Evolutionary conservation across 2,329 filamentous ascomycete genomes (phyloP).

Genomic region (Blastomyces silverae): DNA sequence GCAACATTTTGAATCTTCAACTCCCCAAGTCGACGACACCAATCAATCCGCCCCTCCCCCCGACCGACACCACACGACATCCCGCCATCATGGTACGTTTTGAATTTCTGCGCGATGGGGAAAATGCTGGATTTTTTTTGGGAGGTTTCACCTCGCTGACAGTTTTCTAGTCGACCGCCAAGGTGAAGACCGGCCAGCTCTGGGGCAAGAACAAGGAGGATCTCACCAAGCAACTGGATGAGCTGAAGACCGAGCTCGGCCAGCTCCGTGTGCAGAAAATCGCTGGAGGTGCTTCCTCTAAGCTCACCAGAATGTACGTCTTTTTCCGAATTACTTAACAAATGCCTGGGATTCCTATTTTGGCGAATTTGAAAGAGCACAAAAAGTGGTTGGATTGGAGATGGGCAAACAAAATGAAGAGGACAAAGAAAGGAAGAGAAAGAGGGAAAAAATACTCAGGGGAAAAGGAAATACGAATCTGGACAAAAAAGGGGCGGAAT

Average conservation of each 20-base stretch:
- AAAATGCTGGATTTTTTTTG: neutral
- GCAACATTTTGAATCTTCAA: slow-evolving; percentile 36
- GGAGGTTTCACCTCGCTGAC: slow-evolving; percentile 7
- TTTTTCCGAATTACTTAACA: slow-evolving; percentile 17
- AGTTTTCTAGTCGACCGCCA: slow-evolving; percentile 51
- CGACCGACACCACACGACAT: slow-evolving; percentile 44
- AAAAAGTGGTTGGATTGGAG: slow-evolving; percentile 17
- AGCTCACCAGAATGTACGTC: slow-evolving; percentile 95
- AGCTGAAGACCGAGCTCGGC: slow-evolving; percentile 93
- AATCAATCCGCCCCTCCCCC: slow-evolving; percentile 47
- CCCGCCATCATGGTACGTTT: slow-evolving; percentile 41
- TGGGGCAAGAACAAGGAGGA: slow-evolving; percentile 99
- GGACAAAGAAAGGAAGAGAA: slow-evolving; percentile 18
- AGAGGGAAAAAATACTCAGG: neutral
- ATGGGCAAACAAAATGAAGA: slow-evolving; percentile 16
- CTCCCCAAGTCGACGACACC: slow-evolving; percentile 39
- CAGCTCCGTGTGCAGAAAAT: slow-evolving; percentile 99
- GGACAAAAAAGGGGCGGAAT: slow-evolving; percentile 1
- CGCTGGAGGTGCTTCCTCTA: slow-evolving; percentile 79
- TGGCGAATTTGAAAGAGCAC: slow-evolving; percentile 3
- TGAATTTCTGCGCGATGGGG: neutral
- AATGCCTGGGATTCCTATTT: slow-evolving; percentile 11
- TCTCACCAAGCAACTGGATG: slow-evolving; percentile 86
- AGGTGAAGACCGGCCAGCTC: slow-evolving; percentile 93
- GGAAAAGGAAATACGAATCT: neutral